Evolutionary conservation across 1,284 basidiomycete species (phyloP), one percentile per base, ranked within the genome.

Genomic region (Waitea zeae): DNA sequence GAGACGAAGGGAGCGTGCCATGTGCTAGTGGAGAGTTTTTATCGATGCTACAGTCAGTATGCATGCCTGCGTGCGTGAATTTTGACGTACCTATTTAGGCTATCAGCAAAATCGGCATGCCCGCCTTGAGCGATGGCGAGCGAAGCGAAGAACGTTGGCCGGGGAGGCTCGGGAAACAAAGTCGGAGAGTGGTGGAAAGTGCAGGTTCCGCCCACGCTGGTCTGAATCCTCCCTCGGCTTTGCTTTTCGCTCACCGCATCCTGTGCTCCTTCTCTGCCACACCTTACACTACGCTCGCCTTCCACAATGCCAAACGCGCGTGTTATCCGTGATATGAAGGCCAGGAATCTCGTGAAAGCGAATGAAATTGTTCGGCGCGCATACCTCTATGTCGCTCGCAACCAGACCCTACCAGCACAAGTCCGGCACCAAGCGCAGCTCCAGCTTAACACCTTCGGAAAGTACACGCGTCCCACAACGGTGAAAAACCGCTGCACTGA

Each of bases 371-470:
- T 76, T 29, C 76, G 89, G 17, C 65, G 86, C 36, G 88, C 89
- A 0, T 89, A 89, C 54, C 74, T 93, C 39, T 87, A 75, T 54
- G 79, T 93, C 43, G 87, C 89, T 14, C 71, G 89, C 43, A 93
- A 95, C 57, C 76, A 86, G 49, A 70, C 73, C 0, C 59, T 93
- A 9, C 76, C 88, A 5, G 62, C 81, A 3, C 77, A 86, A 49
- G 70, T 95, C 36, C 81, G 93, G 39, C 88, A 93, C 56, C 86
- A 92, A 49, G 92, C 93, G n/a, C 92, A 96, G 54, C 63, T 96
- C 39, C 86, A 93, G 49, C 67, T 97, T 37, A 93, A 92, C 56
- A 72, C 76, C 14, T 87, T 95, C 48, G 78, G 71, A 39, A 70
- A 71, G 33, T 83, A 86, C 53, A 79, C 84, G 6, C 72, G 83